Evolutionary conservation across 768 basidiomycete species (phyloP).

Genomic region (Neoboletus magnificus): DNA sequence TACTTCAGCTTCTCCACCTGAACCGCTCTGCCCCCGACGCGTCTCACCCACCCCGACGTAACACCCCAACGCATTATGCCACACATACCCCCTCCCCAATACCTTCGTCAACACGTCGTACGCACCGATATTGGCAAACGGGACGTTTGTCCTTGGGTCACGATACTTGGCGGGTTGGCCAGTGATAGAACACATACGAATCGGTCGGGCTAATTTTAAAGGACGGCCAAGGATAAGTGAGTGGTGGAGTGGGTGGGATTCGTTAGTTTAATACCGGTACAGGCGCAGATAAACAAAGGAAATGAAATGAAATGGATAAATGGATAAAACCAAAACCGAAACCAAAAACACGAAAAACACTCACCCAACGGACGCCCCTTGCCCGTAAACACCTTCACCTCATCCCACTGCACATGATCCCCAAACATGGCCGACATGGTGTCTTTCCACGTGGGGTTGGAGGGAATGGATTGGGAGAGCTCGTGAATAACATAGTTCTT

Average conservation of each 20-base stretch:
- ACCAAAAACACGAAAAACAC: conserved; percentile 11
- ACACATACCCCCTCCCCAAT: conserved; percentile 66
- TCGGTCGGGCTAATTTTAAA: neutral
- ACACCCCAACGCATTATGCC: conserved; percentile 47
- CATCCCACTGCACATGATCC: conserved; percentile 77
- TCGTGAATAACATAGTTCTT: conserved; percentile 77
- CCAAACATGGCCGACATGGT: conserved; percentile 87
- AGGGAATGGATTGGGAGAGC: conserved; percentile 41
- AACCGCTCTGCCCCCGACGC: neutral
- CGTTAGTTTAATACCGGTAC: neutral
- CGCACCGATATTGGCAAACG: conserved; percentile 68
- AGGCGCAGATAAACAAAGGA: neutral
- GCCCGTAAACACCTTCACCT: conserved; percentile 58
- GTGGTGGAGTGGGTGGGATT: neutral
- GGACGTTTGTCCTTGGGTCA: conserved; percentile 77
- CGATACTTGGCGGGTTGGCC: conserved; percentile 73
- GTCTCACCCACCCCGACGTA: conserved; percentile 29
- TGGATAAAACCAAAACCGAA: neutral
- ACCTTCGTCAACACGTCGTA: conserved; percentile 62
- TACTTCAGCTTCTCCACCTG: neutral
- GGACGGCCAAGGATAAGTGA: neutral
- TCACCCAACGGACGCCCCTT: conserved; percentile 65
- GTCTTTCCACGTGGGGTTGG: conserved; percentile 59
- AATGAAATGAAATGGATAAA: neutral
- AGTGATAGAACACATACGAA: conserved; percentile 70